Conservation (phyloP, 1,139 yeast genomes). For the Waltiozyma sp. region DNA sequence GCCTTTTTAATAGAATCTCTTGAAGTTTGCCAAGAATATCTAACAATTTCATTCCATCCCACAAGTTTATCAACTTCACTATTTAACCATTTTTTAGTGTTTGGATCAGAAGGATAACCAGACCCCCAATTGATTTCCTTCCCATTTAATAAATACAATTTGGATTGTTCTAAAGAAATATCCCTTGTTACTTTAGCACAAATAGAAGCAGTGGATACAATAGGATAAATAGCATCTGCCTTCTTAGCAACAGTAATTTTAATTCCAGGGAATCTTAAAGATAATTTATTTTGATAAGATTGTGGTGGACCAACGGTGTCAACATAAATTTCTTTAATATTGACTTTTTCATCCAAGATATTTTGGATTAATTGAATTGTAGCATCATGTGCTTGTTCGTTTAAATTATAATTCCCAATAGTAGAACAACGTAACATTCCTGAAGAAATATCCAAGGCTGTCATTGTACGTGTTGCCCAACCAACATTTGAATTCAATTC, state of each 20-base stretch:
- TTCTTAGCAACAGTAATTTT: conserved; percentile 84
- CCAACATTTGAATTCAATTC: conserved; percentile 57
- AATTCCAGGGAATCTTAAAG: conserved; percentile 55
- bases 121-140: conserved; percentile 48
- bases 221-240: conserved; percentile 90
- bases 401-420: conserved; percentile 60
- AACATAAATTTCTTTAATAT: conserved; percentile 61
- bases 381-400: conserved; percentile 93
- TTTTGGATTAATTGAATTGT: conserved; percentile 68
- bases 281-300: conserved; percentile 68
- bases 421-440: conserved; percentile 71
- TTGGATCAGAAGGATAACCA: conserved; percentile 91
- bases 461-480: conserved; percentile 78
- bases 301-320: conserved; percentile 97
- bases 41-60: conserved; percentile 75
- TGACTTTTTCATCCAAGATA: conserved; percentile 50
- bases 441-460: conserved; percentile 76
- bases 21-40: conserved; percentile 95
- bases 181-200: conserved; percentile 97
- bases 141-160: conserved; percentile 7
- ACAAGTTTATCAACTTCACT: conserved; percentile 34
- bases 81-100: conserved; percentile 60
- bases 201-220: conserved; percentile 93
- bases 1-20: conserved; percentile 53
- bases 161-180: conserved; percentile 33